Percentiles rank a stretch among this genome's conserved stretches.
Conservation (phyloP, 495 filamentous ascomycete genomes). For the Chaetomidium leptoderma region DNA sequence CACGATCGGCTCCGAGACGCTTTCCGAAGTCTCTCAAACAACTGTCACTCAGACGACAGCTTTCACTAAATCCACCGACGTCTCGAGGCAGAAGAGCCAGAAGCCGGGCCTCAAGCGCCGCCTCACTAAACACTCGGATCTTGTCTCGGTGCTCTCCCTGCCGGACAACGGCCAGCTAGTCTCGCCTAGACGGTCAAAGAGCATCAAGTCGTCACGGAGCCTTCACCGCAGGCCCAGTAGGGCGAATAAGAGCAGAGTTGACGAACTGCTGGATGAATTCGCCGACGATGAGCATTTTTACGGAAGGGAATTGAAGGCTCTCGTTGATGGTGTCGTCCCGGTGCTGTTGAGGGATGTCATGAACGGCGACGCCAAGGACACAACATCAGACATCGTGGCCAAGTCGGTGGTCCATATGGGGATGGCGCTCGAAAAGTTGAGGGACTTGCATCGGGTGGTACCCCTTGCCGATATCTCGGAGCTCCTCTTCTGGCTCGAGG, state of each 20-base stretch:
- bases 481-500: conserved; percentile 75
- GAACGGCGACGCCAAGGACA: conserved; percentile 55
- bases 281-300: conserved; percentile 83
- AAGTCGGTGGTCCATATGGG: conserved; percentile 95
- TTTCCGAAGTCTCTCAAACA: conserved; percentile 45
- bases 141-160: conserved; percentile 85
- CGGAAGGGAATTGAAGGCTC: conserved; percentile 82
- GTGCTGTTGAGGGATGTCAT: conserved; percentile 83
- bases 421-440: conserved; percentile 77
- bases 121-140: conserved; percentile 85
- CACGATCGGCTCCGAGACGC: conserved; percentile 40
- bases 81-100: conserved; percentile 39
- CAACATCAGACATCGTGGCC: conserved; percentile 51
- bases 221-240: conserved; percentile 66
- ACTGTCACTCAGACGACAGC: conserved; percentile 47
- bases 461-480: conserved; percentile 63
- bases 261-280: conserved; percentile 76
- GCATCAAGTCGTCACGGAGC: conserved; percentile 65
- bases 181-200: conserved; percentile 46
- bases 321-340: conserved; percentile 94
- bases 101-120: conserved; percentile 60
- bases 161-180: conserved; percentile 54
- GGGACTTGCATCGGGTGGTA: conserved; percentile 71
- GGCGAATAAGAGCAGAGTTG: conserved; percentile 60
- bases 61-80: conserved; percentile 35